Conservation (phyloP, 805 yeast species). For the Suhomyces faveliae region DNA sequence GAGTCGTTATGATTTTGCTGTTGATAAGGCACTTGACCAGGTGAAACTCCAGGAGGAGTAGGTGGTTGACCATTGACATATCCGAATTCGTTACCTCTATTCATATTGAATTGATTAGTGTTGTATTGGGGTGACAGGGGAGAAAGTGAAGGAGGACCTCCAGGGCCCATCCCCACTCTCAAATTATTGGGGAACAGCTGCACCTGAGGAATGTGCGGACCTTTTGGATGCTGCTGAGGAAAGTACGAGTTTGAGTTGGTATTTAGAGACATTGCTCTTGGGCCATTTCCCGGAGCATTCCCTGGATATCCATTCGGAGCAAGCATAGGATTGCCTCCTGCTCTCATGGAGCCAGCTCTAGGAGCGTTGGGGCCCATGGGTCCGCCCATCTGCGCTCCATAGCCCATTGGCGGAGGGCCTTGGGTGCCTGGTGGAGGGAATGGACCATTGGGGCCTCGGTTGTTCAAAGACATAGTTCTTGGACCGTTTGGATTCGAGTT, state of each 20-base stretch:
- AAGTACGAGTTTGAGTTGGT: constrained; percentile 1
- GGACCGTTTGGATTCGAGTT: constrained; percentile 18
- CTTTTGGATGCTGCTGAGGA: constrained; percentile 11
- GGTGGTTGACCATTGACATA: not conserved
- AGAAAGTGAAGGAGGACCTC: constrained; percentile 1
- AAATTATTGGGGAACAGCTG: constrained; percentile 6
- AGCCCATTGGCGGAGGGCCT: constrained; percentile 4
- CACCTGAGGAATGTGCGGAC: constrained; percentile 7
- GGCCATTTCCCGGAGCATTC: constrained; percentile 5
- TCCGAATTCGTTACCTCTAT: not conserved
- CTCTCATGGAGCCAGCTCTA: constrained; percentile 11
- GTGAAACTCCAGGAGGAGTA: not conserved
- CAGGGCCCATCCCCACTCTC: constrained; percentile 1
- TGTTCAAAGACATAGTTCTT: constrained; percentile 30
- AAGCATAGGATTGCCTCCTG: constrained; percentile 5
- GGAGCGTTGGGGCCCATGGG: constrained; percentile 11
- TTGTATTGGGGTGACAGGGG: constrained; percentile 2
- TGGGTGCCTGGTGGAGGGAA: constrained; percentile 6
- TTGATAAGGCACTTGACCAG: not conserved
- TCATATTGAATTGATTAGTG: not conserved
- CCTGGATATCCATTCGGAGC: not conserved
- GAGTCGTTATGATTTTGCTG: constrained; percentile 27
- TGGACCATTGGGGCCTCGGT: constrained; percentile 11
- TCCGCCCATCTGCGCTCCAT: not conserved
- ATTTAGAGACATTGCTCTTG: constrained; percentile 15